A percentile compares a stretch with the other conserved stretches of the same genome.
phyloP scores from a whole-genome alignment of 1,139 yeast genomes.

The Candida anutae region DNA sequence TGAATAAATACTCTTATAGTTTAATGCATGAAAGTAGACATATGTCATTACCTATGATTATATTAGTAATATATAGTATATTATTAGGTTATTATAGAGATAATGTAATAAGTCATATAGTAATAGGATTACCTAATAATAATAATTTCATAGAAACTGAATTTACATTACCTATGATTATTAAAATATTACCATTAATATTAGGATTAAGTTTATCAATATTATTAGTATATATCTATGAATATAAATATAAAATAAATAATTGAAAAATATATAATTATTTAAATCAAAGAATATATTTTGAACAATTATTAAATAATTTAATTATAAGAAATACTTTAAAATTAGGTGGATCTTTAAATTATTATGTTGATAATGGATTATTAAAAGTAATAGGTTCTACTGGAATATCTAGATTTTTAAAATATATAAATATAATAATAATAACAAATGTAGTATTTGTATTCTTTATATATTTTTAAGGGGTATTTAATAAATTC shows the following conservation, averaged over 20 bases:
- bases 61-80: constrained; percentile 11
- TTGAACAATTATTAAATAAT: constrained; percentile 14
- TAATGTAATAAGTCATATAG: constrained; percentile 10
- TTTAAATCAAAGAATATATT: constrained; percentile 12
- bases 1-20: constrained; percentile 8
- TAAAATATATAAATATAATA: constrained; percentile 5
- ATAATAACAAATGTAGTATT: constrained; percentile 6
- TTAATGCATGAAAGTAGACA: constrained; percentile 10
- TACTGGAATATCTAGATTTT: constrained; percentile 9
- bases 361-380: constrained; percentile 12
- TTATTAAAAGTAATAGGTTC: constrained; percentile 12
- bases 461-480: too few species aligned
- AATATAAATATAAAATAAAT: constrained; percentile 10
- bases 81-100: constrained; percentile 12
- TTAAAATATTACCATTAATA: constrained; percentile 13
- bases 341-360: constrained; percentile 10
- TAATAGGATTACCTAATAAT: constrained; percentile 11
- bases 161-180: constrained; percentile 10
- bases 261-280: constrained; percentile 9
- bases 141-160: constrained; percentile 13
- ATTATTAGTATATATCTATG: constrained; percentile 11
- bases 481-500: too few species aligned
- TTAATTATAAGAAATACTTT: constrained; percentile 10
- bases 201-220: constrained; percentile 9
- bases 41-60: constrained; percentile 12